These are phyloP conservation scores for Hsuehochloa calcarea DNA, from an alignment of 176 grass and related monocot genomes.

Conservation along the genomic window DNA sequence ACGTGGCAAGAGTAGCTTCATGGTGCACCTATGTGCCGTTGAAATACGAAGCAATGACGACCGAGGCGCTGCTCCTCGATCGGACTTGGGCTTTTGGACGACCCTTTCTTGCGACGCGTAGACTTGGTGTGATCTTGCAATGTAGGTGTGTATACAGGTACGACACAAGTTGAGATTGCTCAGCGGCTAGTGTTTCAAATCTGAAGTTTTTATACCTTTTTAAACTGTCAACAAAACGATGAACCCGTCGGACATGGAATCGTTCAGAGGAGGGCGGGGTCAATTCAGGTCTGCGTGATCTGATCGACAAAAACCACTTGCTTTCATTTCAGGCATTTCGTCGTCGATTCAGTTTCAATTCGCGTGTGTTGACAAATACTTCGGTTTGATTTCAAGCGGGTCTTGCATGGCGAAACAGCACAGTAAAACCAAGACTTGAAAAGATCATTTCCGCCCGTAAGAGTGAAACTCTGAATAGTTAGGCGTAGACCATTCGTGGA, in stretches of 20 bases:
- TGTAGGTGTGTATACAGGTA: too few species aligned
- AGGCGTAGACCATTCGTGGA: too few species aligned
- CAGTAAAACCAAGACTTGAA: not conserved
- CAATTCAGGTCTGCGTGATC: not conserved
- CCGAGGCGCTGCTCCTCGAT: too few species aligned
- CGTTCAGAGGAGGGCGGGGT: slow-evolving; percentile 9
- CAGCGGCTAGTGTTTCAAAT: too few species aligned
- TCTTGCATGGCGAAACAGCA: not conserved
- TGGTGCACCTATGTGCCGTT: too few species aligned
- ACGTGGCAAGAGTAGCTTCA: too few species aligned
- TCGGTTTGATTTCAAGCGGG: not conserved
- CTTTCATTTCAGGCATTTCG: not conserved
- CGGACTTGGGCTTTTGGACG: too few species aligned
- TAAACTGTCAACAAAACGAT: not conserved
- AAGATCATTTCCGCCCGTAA: too few species aligned
- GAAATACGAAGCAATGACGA: accelerated
- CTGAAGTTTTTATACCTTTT: too few species aligned
- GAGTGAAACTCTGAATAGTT: not conserved
- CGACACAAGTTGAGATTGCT: too few species aligned
- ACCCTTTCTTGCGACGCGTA: too few species aligned
- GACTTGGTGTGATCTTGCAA: too few species aligned
- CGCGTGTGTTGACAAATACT: not conserved
- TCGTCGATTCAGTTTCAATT: not conserved
- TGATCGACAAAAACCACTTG: not conserved
- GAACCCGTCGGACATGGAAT: not conserved